Conservation (phyloP, 2,329 filamentous ascomycete genomes). For the Fusarium sp. region DNA sequence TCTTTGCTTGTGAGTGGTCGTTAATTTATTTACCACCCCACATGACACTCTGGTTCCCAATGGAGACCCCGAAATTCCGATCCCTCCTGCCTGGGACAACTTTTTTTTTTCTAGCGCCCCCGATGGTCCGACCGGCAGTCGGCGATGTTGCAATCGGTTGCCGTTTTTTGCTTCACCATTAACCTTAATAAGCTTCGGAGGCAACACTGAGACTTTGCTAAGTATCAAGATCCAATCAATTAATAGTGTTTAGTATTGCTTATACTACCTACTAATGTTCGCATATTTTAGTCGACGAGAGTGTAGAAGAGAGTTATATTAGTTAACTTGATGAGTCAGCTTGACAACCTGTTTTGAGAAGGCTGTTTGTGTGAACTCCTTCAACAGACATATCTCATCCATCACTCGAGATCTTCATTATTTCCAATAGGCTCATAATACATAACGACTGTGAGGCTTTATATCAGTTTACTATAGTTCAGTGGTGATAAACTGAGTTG, state of each 20-base stretch:
- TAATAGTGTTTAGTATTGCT: background rate
- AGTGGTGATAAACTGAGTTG: background rate
- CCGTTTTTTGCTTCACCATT: slow-evolving; percentile 5
- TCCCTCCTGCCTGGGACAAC: background rate
- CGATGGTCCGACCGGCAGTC: slow-evolving; percentile 41
- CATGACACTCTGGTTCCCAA: slow-evolving; percentile 17
- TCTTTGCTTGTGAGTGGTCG: background rate
- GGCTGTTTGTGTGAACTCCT: background rate
- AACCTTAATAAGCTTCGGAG: slow-evolving; percentile 1
- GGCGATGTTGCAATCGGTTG: slow-evolving; percentile 34
- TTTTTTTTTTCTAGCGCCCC: slow-evolving; percentile 24
- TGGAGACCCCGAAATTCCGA: slow-evolving; percentile 42
- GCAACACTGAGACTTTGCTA: background rate
- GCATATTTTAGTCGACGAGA: background rate
- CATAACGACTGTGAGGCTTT: background rate
- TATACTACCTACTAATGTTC: background rate
- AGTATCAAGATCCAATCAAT: slow-evolving; percentile 1
- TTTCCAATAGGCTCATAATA: background rate
- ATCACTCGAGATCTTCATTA: background rate
- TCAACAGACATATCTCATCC: background rate
- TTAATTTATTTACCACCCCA: slow-evolving; percentile 24
- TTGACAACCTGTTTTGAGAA: background rate
- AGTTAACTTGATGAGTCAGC: background rate
- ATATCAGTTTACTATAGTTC: background rate
- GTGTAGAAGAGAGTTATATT: background rate